Base-by-base conservation (phyloP, 495 filamentous ascomycete genomes). In the Trichoderma virens region DNA sequence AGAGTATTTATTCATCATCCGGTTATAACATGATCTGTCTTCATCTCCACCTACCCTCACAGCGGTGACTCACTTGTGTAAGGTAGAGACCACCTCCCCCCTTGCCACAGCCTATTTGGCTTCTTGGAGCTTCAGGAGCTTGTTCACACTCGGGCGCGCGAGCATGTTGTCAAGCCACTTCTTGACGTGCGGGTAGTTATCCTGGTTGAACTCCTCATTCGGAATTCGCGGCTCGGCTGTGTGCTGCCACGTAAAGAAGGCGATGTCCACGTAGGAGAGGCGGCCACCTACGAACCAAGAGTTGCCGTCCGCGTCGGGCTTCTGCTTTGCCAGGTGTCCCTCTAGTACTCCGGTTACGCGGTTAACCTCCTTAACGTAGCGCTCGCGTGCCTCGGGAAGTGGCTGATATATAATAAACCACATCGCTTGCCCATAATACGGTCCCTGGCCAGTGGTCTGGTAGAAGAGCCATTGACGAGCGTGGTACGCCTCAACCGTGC, bases 371-470 rank as follows among this genome's bases (percentile, higher is more conserved):
- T 82, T 82, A 16, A 72, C 28, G 62, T 90, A 91, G 8, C 88
- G 79, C 32, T 85, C 80, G 9, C 82, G 70, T 1, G 84, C 87
- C 34, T 77, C 83, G 14, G 76, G 79, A 23, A 89, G 25, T 0
- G 78, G 41, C 74, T 90, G 86, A 66, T 68, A 79, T 9, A 66
- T 66, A 6, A 61, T 70, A 74, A 90, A 70, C 73, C 78, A 78
- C 18, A 67, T 70, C 0, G 75, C 75, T 69, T 87, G 84, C 23
- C 85, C 84, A 67, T 79, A 90, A 74, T 88, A 90, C 0, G 87
- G 87, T 0, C 85, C 88, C 71, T 90, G 88, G n/a, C 87, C 86
- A 2, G 79, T 81, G 68, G 79, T 75, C 74, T 91, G 88, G 76
- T 84, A 90, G 70, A 80, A 80, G 0, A 90, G 77, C 79, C 82